Evolutionary conservation across 129 eudicot species (phyloP), one percentile per base, ranked within the genome.

Genomic region (Silybum marianum): DNA sequence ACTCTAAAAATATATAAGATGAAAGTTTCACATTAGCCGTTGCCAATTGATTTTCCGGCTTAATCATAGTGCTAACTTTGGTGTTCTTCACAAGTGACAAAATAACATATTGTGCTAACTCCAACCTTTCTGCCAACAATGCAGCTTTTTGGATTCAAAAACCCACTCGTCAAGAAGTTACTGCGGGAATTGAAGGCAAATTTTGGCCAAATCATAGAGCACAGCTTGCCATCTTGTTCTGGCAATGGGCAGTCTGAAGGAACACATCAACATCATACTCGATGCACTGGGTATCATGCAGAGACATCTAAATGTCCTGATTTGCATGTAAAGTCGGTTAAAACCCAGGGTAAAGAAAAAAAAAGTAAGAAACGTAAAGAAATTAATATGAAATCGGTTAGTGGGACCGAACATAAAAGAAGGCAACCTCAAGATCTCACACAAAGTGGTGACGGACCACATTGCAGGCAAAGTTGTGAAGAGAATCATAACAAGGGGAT

Each of bases 131-230:
- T 86, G 84, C 70, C 60, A 70, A 62, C 85, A 62, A 66, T 88
- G 86, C 92, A 96, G 99, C 91, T 96, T 79, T 96, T 93, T 85
- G 99, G 99, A 80, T 96, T 96, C 85, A 96, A 91, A 87, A 96
- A 91, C 84, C 84, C 92, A 81, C 86, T 85, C 76, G 99, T 96
- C 54, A 92, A 83, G 88, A 90, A 97, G 84, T 85, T 96, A 86
- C 81, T 96, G 60, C 84, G 98, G 83, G 98, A 94, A 82, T 86
- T 93, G 87, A 90, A 85, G 83, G 88, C 93, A 80, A 89, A 88
- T 83, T 69, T 72, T 65, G 85, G 88, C 80, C 88, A 86, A 81
- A 88, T 83, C 69, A 77, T 84, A 54, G 91, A 83, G n/a, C 84
- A 74, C 32, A 84, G 82, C 76, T 86, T 71, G 54, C 42, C 69